phyloP scores from a whole-genome alignment of 495 filamentous ascomycete genomes.

The Chaetomium cochliodes region DNA sequence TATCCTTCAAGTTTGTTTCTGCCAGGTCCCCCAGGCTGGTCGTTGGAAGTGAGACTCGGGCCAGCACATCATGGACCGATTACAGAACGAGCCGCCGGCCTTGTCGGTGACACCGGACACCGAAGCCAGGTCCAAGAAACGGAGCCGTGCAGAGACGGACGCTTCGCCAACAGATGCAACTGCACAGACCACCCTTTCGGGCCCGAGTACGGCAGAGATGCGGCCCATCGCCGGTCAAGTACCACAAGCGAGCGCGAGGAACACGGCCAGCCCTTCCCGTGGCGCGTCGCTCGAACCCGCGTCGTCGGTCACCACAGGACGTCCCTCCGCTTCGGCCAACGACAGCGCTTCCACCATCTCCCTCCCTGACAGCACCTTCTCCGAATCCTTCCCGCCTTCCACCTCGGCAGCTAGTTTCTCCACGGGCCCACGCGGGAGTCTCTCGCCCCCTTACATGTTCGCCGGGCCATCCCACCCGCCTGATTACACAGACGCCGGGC shows the following conservation, averaged over 20 bases:
- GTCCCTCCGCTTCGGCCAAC: constrained; percentile 1
- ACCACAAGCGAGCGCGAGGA: neutral
- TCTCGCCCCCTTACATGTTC: constrained; percentile 22
- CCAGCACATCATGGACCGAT: constrained; percentile 20
- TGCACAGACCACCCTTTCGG: neutral
- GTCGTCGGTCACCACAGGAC: neutral
- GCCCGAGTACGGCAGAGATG: neutral
- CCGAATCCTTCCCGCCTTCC: constrained; percentile 19
- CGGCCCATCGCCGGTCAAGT: constrained; percentile 1
- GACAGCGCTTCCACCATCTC: constrained; percentile 17
- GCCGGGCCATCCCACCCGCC: neutral
- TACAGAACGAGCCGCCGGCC: constrained; percentile 14
- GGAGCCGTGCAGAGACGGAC: constrained; percentile 13
- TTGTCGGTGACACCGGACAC: constrained; percentile 4
- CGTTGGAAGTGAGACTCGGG: neutral
- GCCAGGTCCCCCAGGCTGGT: neutral
- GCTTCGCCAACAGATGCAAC: constrained; percentile 6
- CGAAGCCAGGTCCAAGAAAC: constrained; percentile 12
- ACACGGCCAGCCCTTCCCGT: neutral
- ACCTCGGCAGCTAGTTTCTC: constrained; percentile 15
- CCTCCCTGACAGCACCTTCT: constrained; percentile 15
- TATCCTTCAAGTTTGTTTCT: neutral
- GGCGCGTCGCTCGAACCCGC: constrained; percentile 11
- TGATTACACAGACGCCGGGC: neutral
- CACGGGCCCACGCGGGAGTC: constrained; percentile 16